Conservation (phyloP, 1,284 basidiomycete genomes). For the Xanthoconium separans region DNA sequence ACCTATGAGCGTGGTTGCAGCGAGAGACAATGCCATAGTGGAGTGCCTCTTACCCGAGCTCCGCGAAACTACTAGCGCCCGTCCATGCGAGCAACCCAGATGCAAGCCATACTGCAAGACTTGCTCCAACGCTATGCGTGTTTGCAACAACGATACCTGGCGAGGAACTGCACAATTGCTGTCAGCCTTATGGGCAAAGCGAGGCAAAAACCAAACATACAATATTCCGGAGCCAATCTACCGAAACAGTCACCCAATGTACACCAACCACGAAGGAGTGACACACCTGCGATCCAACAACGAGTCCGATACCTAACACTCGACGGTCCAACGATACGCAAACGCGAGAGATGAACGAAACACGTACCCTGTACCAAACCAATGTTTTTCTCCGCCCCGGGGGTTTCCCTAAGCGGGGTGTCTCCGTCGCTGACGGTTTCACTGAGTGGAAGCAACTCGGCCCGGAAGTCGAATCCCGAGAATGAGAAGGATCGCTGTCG, state of each 20-base stretch:
- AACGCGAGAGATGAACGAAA: constrained; percentile 1
- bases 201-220: constrained; percentile 40
- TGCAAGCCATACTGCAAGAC: constrained; percentile 75
- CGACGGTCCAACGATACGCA: constrained; percentile 8
- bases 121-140: constrained; percentile 82
- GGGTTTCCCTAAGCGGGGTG: constrained; percentile 39
- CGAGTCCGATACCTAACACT: constrained; percentile 72
- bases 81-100: constrained; percentile 90
- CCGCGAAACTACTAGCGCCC: constrained; percentile 88
- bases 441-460: constrained; percentile 73
- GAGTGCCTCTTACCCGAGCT: constrained; percentile 65
- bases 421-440: constrained; percentile 71
- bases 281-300: constrained; percentile 74
- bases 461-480: constrained; percentile 76
- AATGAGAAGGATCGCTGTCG: constrained; percentile 67
- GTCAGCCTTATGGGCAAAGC: background rate
- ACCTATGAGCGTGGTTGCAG: constrained; percentile 14
- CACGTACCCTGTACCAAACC: constrained; percentile 71
- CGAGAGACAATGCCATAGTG: background rate
- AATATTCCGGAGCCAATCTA: constrained; percentile 93
- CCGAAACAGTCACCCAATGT: constrained; percentile 2
- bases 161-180: constrained; percentile 58
- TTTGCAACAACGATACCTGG: constrained; percentile 90
- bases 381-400: constrained; percentile 73
- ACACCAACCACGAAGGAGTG: background rate